These are phyloP conservation scores for Alternaria sp. DNA, from an alignment of 2,329 filamentous ascomycete genomes.

Conservation along the genomic window DNA sequence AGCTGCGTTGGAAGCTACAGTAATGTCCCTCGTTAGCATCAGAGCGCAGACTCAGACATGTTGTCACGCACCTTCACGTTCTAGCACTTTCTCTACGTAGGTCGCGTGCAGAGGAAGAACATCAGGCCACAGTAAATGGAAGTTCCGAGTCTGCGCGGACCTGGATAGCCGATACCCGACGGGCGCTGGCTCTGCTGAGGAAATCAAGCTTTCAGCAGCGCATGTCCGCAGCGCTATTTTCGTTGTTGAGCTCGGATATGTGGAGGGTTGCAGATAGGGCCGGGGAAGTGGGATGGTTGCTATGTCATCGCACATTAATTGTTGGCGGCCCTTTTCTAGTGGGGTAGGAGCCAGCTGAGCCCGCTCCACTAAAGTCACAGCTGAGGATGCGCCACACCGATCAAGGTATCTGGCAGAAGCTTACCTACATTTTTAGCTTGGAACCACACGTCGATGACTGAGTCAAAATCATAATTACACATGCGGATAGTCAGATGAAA, in stretches of 20 bases:
- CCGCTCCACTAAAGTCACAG: not conserved
- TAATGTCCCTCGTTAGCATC: not conserved
- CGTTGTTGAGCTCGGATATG: conserved; percentile 44
- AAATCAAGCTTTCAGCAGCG: conserved; percentile 14
- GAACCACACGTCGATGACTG: not conserved
- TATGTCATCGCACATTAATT: conserved; percentile 32
- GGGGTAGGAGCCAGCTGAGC: conserved; percentile 10
- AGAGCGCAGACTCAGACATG: conserved; percentile 1
- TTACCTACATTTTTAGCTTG: not conserved
- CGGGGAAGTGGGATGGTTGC: conserved; percentile 16
- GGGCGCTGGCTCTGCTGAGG: conserved; percentile 10
- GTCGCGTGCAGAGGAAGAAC: conserved; percentile 17
- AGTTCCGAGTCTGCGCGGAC: not conserved
- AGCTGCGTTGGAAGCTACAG: not conserved
- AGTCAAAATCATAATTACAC: not conserved
- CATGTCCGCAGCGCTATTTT: conserved; percentile 36
- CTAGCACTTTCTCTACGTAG: conserved; percentile 7
- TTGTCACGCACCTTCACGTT: conserved; percentile 10
- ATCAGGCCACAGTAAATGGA: conserved; percentile 20
- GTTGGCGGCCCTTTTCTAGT: conserved; percentile 19
- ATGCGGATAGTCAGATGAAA: not conserved
- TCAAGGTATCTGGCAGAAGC: not conserved
- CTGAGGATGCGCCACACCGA: not conserved
- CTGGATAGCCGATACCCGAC: conserved; percentile 28
- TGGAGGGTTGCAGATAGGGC: conserved; percentile 26